phyloP scores from a whole-genome alignment of 495 filamentous ascomycete genomes.

The Aspergillus incahuasiensis region DNA sequence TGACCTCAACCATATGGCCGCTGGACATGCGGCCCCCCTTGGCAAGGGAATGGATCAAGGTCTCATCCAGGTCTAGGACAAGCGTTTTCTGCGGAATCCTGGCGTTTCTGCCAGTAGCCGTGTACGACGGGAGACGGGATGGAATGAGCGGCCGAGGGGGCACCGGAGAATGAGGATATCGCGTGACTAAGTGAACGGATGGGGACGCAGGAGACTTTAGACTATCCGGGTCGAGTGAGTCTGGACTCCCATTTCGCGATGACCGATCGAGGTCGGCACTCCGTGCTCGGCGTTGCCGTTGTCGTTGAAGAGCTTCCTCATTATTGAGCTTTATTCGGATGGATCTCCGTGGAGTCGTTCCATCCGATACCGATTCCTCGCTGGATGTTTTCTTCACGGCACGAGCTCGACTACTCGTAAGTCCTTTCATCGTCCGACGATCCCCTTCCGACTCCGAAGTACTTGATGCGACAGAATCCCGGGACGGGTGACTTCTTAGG shows the following conservation, averaged over 20 bases:
- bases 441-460: slow-evolving; percentile 50
- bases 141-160: slow-evolving; percentile 89
- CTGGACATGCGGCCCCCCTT: slow-evolving; percentile 94
- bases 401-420: slow-evolving; percentile 26
- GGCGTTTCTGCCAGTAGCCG: slow-evolving; percentile 43
- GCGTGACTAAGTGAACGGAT: slow-evolving; percentile 64
- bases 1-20: slow-evolving; percentile 98
- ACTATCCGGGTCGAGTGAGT: slow-evolving; percentile 34
- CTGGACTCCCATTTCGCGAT: slow-evolving; percentile 30
- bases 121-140: slow-evolving; percentile 76
- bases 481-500: slow-evolving; percentile 31
- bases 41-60: slow-evolving; percentile 92
- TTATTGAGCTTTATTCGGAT: slow-evolving; percentile 89
- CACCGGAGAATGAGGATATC: slow-evolving; percentile 81
- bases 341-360: slow-evolving; percentile 68
- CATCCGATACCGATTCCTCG: slow-evolving; percentile 43
- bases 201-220: slow-evolving; percentile 89
- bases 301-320: slow-evolving; percentile 57
- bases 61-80: slow-evolving; percentile 94
- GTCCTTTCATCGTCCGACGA: slow-evolving; percentile 21
- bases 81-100: slow-evolving; percentile 74
- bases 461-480: slow-evolving; percentile 38
- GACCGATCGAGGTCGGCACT: slow-evolving; percentile 30
- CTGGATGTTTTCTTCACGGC: slow-evolving; percentile 48
- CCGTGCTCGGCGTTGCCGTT: slow-evolving; percentile 48